phyloP scores from a whole-genome alignment of 1,284 basidiomycete species.

The Papiliotrema terrestris region DNA sequence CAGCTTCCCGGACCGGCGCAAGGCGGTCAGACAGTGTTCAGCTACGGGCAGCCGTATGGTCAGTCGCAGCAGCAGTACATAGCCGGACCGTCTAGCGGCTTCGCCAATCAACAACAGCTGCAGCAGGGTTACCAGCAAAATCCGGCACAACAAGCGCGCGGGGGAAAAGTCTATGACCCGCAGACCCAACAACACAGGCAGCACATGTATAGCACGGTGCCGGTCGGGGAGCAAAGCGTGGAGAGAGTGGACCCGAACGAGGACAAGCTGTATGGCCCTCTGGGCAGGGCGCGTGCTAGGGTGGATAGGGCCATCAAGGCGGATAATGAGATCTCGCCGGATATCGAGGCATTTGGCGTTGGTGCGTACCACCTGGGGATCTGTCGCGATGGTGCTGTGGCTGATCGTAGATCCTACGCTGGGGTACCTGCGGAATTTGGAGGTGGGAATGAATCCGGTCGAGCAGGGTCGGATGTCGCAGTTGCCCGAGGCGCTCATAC shows the following conservation, averaged over 20 bases:
- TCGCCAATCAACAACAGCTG: no score
- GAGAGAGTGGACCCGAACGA: constrained; percentile 28
- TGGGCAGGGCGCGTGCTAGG: constrained; percentile 34
- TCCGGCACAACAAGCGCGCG: not conserved
- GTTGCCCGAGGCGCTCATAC: constrained; percentile 42
- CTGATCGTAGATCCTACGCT: not conserved
- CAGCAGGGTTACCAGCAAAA: no score
- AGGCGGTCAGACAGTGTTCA: no score
- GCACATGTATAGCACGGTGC: not conserved
- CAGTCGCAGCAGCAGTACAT: not conserved
- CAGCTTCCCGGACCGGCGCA: no score
- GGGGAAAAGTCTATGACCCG: not conserved
- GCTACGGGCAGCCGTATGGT: no score
- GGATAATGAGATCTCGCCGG: constrained; percentile 41
- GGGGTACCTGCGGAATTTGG: not conserved
- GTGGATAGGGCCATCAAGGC: constrained; percentile 31
- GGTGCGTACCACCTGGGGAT: not conserved
- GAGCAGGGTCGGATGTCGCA: constrained; percentile 21
- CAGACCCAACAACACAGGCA: not conserved
- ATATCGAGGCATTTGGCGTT: constrained; percentile 13
- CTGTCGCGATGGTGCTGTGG: not conserved
- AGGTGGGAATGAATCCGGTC: constrained; percentile 25
- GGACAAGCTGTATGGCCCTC: constrained; percentile 40
- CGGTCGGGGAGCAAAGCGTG: not conserved
- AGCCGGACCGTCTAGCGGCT: no score